A percentile compares a stretch with the other conserved stretches of the same genome.
Conservation (phyloP, 306 rosid species). For the Sophora flavescens region DNA sequence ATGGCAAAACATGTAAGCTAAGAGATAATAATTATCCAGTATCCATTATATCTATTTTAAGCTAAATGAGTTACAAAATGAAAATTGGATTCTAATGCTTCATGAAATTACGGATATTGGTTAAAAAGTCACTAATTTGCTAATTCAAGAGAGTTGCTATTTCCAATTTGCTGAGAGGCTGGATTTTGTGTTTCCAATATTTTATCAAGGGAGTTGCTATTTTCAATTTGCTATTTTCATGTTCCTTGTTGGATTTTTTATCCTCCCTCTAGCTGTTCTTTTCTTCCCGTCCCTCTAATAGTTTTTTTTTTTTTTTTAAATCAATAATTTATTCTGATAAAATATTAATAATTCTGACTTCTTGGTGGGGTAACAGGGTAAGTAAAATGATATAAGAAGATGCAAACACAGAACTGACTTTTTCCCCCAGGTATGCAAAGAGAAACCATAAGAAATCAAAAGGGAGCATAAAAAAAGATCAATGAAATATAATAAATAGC, state of each 20-base stretch:
- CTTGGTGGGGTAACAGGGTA: not conserved
- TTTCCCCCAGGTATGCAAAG: not conserved
- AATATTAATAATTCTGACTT: not conserved
- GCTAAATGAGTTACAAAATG: constrained; percentile 36
- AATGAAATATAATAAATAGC: not conserved
- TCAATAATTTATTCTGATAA: not conserved
- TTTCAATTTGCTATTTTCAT: too few species aligned
- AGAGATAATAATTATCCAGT: constrained; percentile 28
- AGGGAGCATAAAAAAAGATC: not conserved
- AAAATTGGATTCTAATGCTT: constrained; percentile 17
- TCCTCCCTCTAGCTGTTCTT: constrained; percentile 6
- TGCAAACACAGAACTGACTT: not conserved
- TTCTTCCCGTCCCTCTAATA: not conserved
- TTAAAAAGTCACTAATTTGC: constrained; percentile 22
- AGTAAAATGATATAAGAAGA: not conserved
- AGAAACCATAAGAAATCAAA: not conserved
- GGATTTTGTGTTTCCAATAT: not conserved
- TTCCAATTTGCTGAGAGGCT: constrained; percentile 6
- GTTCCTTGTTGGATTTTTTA: not conserved
- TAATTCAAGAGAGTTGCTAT: constrained; percentile 11
- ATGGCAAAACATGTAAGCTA: constrained; percentile 99
- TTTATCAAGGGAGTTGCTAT: too few species aligned
- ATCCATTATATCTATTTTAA: constrained; percentile 37
- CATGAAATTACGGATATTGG: constrained; percentile 30
- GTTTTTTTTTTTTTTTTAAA: not conserved